phyloP scores from a whole-genome alignment of 2,329 filamentous ascomycete species.

The Aspergillus sp. region DNA sequence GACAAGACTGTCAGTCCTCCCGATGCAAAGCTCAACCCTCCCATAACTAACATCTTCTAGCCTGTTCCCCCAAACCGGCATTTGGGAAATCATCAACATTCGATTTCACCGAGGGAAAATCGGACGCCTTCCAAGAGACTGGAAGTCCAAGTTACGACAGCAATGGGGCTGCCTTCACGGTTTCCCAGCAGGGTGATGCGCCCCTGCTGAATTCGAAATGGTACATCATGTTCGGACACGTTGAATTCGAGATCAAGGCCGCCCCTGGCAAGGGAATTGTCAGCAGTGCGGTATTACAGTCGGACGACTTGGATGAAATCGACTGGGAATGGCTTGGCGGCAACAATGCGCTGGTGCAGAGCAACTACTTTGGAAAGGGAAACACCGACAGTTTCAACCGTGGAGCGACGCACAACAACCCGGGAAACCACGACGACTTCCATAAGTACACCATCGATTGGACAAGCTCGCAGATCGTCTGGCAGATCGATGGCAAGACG shows the following conservation, averaged over 20 bases:
- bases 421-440: conserved; percentile 69
- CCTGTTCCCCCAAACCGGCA: conserved; percentile 74
- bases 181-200: conserved; percentile 74
- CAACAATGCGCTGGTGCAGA: conserved; percentile 75
- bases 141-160: conserved; percentile 70
- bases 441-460: conserved; percentile 91
- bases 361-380: conserved; percentile 96
- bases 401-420: conserved; percentile 71
- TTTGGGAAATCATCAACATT: conserved; percentile 79
- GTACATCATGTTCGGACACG: conserved; percentile 98
- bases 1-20: conserved; percentile 34
- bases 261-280: conserved; percentile 90
- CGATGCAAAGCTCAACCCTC: not conserved
- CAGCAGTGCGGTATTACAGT: conserved; percentile 86
- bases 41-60: conserved; percentile 28
- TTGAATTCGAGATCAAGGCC: conserved; percentile 80
- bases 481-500: conserved; percentile 76
- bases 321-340: conserved; percentile 95
- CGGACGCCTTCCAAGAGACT: conserved; percentile 73
- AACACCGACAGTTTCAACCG: conserved; percentile 82
- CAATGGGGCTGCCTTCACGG: conserved; percentile 79
- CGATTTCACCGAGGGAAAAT: conserved; percentile 76
- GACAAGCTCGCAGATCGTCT: conserved; percentile 80
- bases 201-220: conserved; percentile 86
- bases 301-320: conserved; percentile 91